These are phyloP conservation scores for Dendryphion nanum DNA, from an alignment of 2,329 filamentous ascomycete species.

Conservation along the genomic window DNA sequence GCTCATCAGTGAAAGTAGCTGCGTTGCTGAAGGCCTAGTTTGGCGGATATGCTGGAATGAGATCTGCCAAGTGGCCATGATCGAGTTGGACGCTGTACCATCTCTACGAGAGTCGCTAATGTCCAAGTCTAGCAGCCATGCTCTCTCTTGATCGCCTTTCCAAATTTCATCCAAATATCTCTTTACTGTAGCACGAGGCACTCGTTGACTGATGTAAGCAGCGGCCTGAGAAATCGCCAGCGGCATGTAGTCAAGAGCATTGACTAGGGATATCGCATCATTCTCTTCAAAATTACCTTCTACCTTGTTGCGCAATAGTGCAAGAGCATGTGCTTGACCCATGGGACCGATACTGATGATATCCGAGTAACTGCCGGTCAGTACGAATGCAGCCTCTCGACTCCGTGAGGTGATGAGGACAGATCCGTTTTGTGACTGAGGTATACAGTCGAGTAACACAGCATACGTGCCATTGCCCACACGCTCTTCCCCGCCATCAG, in stretches of 20 bases:
- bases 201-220: conserved; percentile 22
- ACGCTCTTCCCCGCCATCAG: neutral
- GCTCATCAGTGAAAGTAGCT: conserved; percentile 46
- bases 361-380: conserved; percentile 14
- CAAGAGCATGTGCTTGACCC: conserved; percentile 11
- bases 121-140: conserved; percentile 10
- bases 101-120: conserved; percentile 24
- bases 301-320: conserved; percentile 7
- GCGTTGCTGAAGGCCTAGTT: conserved; percentile 27
- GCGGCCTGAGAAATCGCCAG: conserved; percentile 35
- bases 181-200: conserved; percentile 5
- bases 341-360: conserved; percentile 13
- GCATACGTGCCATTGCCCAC: neutral
- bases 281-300: neutral
- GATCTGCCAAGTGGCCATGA: conserved; percentile 38
- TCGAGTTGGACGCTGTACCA: conserved; percentile 27
- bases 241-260: conserved; percentile 27
- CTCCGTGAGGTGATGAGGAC: conserved; percentile 14
- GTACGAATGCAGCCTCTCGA: conserved; percentile 12
- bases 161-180: conserved; percentile 42
- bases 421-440: conserved; percentile 10
- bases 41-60: conserved; percentile 37
- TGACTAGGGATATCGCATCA: conserved; percentile 4
- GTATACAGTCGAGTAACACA: conserved; percentile 9
- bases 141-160: conserved; percentile 27